A percentile compares a stretch with the other conserved stretches of the same genome.
These are phyloP conservation scores for Fistulifera solaris DNA, from an alignment of 108 stramenopile species.

Conservation along the genomic window DNA sequence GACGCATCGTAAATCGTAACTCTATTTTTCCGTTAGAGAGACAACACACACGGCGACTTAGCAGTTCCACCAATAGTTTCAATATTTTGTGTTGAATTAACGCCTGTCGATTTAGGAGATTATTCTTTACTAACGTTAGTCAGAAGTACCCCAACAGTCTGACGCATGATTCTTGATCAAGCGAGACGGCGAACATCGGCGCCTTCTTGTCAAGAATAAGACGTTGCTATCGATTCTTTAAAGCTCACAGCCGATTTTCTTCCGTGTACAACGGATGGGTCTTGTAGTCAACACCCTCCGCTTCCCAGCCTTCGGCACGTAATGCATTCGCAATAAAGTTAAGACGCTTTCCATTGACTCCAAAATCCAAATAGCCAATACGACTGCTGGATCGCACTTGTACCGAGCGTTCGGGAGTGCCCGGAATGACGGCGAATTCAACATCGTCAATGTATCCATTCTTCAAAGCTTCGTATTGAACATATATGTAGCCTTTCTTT, in stretches of 20 bases:
- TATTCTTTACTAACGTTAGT: no score
- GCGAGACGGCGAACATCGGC: no score
- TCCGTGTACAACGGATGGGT: conserved; percentile 64
- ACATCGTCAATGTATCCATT: conserved; percentile 76
- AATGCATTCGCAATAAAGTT: conserved; percentile 64
- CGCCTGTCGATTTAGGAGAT: no score
- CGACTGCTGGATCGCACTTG: conserved; percentile 69
- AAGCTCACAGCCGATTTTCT: conserved; percentile 34
- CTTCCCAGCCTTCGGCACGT: conserved; percentile 65
- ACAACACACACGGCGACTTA: no score
- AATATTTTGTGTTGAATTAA: no score
- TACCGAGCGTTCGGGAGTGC: conserved; percentile 26
- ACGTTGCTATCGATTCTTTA: no score
- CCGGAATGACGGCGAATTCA: conserved; percentile 44
- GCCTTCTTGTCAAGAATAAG: no score
- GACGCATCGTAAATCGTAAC: no score
- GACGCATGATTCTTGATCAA: no score
- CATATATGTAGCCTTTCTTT: conserved; percentile 60
- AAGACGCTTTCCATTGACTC: conserved; percentile 75
- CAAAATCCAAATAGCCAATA: conserved; percentile 74
- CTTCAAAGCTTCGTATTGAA: conserved; percentile 75
- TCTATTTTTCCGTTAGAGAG: no score
- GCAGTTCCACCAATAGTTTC: no score
- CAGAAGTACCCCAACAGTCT: no score
- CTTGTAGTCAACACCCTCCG: conserved; percentile 45